Evolutionary conservation across 169 alveolate genomes (phyloP), one percentile per base, ranked within the genome.

Genomic region (Plasmodium cynomolgi): DNA sequence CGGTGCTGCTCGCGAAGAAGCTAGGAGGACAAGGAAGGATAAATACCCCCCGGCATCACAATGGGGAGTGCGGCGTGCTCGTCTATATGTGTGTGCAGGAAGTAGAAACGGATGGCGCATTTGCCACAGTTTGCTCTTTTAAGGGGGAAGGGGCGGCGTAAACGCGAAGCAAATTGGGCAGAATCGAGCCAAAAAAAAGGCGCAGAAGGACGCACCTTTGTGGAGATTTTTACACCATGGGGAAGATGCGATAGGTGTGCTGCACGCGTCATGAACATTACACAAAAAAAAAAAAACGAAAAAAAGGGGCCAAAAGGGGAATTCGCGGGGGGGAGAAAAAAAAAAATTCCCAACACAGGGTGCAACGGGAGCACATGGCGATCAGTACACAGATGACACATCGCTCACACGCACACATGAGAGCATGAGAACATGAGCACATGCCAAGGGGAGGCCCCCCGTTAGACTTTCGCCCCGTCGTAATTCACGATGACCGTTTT

Each of bases 401-500:
- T n/a, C 9, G 15, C 8, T 20, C 33, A 47, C 33, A 41, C 15
- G 9, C 33, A 15, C 15, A 31, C n/a, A 34, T 83, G 34, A 58
- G 58, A 44, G 11, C 17, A 11, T 11, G 58, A 44, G n/a, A n/a
- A n/a, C n/a, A n/a, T n/a, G n/a, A n/a, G n/a, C n/a, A 13, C 20
- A 13, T 47, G 58, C 20, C 13, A 15, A 47, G 58, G 13, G 77
- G 17, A 23, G 0, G 17, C 77, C 26, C 56, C 79, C 47, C 34
- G 31, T 37, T 62, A 29, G 1, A 7, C 23, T 3, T 44, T 29
- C 23, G n/a, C 44, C 26, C 44, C 50, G 17, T 33, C 23, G 29
- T 85, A 37, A 54, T 85, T 85, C 15, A 85, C 77, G 23, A 88
- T 56, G 11, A 88, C 33, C 15, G 83, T 88, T 80, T 88, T 88